phyloP scores from a whole-genome alignment of 2,329 filamentous ascomycete genomes.

The Thelonectria olida region DNA sequence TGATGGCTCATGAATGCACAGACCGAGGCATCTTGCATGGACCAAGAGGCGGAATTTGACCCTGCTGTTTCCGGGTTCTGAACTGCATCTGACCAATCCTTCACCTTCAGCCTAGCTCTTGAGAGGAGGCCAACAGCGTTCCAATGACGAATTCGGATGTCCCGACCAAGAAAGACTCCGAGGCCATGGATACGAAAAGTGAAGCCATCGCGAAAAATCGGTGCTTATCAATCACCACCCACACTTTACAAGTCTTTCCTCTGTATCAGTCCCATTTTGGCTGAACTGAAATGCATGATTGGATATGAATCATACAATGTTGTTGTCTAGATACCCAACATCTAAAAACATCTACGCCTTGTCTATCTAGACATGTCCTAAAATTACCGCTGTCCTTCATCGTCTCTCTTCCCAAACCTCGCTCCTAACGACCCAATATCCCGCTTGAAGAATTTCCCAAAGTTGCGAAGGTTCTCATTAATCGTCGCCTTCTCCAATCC shows the following conservation, averaged over 20 bases:
- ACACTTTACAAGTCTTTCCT: too few relatives aligned
- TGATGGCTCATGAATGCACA: too few relatives aligned
- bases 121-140: neutral
- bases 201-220: too few relatives aligned
- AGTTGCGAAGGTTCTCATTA: constrained; percentile 93
- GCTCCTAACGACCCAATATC: constrained; percentile 82
- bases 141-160: neutral
- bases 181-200: neutral
- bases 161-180: neutral
- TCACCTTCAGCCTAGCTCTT: neutral
- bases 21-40: neutral
- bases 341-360: too few relatives aligned
- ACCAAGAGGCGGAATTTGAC: too few relatives aligned
- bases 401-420: constrained; percentile 73
- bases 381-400: constrained; percentile 37
- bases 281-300: too few relatives aligned
- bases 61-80: too few relatives aligned
- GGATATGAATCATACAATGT: too few relatives aligned
- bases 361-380: neutral
- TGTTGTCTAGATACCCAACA: too few relatives aligned
- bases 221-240: neutral
- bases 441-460: constrained; percentile 94
- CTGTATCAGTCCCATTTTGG: too few relatives aligned
- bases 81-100: neutral
- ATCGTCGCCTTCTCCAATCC: constrained; percentile 73